phyloP scores from a whole-genome alignment of 306 rosid species.

The Malus sieversii region DNA sequence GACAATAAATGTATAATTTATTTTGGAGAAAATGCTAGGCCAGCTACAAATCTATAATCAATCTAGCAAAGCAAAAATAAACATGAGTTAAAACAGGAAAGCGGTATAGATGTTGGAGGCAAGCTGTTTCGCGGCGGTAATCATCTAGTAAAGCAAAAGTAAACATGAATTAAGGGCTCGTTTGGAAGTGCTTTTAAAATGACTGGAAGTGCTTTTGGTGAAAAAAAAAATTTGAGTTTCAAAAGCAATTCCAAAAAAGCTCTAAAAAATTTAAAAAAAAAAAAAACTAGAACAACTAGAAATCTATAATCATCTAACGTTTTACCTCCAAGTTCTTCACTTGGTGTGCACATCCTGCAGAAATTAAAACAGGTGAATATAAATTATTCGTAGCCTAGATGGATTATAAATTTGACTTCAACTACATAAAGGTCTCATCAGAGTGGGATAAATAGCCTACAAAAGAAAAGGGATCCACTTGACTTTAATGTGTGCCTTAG shows the following conservation, averaged over 20 bases:
- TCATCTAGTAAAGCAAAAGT: too few relatives aligned
- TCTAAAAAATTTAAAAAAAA: background rate
- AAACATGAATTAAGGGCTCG: too few relatives aligned
- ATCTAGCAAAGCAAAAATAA: background rate
- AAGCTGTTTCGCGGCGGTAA: too few relatives aligned
- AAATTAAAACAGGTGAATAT: slow-evolving; percentile 24
- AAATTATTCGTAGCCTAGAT: background rate
- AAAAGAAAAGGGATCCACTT: background rate
- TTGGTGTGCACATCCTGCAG: slow-evolving; percentile 55
- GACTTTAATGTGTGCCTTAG: background rate
- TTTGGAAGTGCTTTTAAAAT: too few relatives aligned
- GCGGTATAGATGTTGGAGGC: too few relatives aligned
- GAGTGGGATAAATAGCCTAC: slow-evolving; percentile 57
- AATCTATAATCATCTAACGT: background rate
- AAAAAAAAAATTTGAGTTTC: too few relatives aligned
- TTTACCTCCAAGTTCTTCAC: slow-evolving; percentile 44
- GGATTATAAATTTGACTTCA: background rate
- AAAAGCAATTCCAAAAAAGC: too few relatives aligned
- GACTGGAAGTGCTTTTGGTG: too few relatives aligned
- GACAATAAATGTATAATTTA: background rate
- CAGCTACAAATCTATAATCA: background rate
- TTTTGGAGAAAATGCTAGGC: background rate
- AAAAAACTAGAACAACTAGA: background rate
- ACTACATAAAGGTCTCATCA: slow-evolving; percentile 32
- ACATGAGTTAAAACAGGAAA: slow-evolving; percentile 1